Evolutionary conservation across 1,284 basidiomycete genomes (phyloP), one percentile per base, ranked within the genome.

Genomic region (Phellopilus nigrolimitatus): DNA sequence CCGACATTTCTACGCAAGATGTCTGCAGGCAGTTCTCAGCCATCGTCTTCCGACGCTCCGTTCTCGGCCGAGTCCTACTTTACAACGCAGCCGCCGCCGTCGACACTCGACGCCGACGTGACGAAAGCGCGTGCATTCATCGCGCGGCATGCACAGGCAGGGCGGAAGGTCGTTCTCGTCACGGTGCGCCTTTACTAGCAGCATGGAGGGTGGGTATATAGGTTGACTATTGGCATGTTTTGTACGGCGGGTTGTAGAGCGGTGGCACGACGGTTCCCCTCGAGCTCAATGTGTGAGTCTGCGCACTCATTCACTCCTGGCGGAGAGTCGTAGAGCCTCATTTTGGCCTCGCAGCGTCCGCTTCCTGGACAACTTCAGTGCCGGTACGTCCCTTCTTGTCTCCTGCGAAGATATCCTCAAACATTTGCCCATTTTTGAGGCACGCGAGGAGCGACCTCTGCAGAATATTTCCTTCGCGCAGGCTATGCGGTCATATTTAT

Each of bases 401-500:
- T 30, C 45, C 3, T 45, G 47, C 46, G 42, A 36, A 25, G 30
- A 37, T 36, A 39, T 15, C n/a, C 6, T 10, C 21, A 45, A 31
- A 3, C 21, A 27, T 28, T 10, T 27, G 13, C 27, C 25, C 33
- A n/a, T 48, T 42, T 27, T 43, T 24, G 56, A 91, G 91, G 95
- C 46, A 99, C 97, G 12, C 80, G 95, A 64, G 95, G 97, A 31
- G 92, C 97, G 25, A 95, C 95, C 0, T 98, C 95, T 3, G 95
- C 95, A 1, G 95, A 99, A 69, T 97, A 99, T 73, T 97, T 99
- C 66, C 79, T 99, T 51, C 80, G 84, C 60, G 83, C 88, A 1
- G 89, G 88, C 56, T 99, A 99, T 71, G 94, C 95, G 19, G 97
- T 99, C 65, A 95, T 99, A 63, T 99, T 99, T 70, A 88, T 99